Evolutionary conservation across 164 flowering plant genomes (phyloP).

Genomic region (Nelumbo lutea): DNA sequence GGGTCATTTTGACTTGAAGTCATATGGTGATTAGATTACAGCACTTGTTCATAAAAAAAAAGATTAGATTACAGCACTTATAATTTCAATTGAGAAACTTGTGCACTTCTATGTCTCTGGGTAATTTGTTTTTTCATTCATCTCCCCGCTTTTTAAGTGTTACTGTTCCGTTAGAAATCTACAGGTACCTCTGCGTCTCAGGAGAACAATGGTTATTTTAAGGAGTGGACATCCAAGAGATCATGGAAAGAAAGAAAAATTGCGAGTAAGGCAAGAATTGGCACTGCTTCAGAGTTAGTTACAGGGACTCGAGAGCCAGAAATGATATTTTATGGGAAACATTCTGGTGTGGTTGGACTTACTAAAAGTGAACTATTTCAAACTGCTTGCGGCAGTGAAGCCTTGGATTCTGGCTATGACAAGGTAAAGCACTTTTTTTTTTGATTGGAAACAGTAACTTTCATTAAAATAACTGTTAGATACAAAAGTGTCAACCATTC

Average conservation of each 20-base stretch:
- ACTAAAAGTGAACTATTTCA: slow-evolving; percentile 46
- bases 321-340: slow-evolving; percentile 72
- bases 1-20: slow-evolving; percentile 22
- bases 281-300: slow-evolving; percentile 16
- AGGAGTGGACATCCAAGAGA: slow-evolving; percentile 78
- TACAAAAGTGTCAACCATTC: too few species aligned
- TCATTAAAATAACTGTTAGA: too few species aligned
- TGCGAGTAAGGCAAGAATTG: slow-evolving; percentile 40
- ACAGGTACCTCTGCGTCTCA: slow-evolving; percentile 34
- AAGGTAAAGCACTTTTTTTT: slow-evolving; percentile 42
- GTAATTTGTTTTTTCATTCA: slow-evolving; percentile 1
- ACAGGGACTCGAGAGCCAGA: slow-evolving; percentile 49
- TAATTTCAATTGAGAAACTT: not conserved
- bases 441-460: not conserved
- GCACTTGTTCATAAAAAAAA: not conserved
- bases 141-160: slow-evolving; percentile 13
- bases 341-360: slow-evolving; percentile 79
- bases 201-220: slow-evolving; percentile 33
- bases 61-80: not conserved
- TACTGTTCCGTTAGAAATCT: slow-evolving; percentile 25
- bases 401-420: slow-evolving; percentile 63
- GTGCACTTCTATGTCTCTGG: not conserved
- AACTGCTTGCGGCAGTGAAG: slow-evolving; percentile 20
- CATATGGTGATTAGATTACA: slow-evolving; percentile 21
- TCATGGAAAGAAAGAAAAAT: slow-evolving; percentile 80